Base-by-base conservation (phyloP, 805 yeast species). In the Teunomyces aglyptinius region DNA sequence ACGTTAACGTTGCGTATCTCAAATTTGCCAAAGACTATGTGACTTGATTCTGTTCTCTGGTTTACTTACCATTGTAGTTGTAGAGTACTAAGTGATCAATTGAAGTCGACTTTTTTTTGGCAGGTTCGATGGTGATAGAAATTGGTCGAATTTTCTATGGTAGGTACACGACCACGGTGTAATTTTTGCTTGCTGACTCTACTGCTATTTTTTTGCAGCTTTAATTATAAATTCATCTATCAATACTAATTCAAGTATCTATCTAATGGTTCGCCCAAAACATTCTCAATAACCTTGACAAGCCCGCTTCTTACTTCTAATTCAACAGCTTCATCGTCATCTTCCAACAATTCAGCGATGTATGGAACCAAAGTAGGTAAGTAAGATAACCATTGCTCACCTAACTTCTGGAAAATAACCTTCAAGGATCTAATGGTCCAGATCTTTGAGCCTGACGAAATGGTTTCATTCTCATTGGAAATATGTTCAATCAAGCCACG, bases 361-460 rank as follows among this genome's bases (percentile, higher is more conserved):
- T 89, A 78, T 28, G 99, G 99, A 51, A 94, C 96, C 56, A 94
- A 77, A 61, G 91, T 97, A 19, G 99, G 99, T 57, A 94, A 75
- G 72, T 87, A 77, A 28, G 85, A 73, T 53, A 94, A 77, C 99
- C 98, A 94, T 63, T 84, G 89, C 58, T 94, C 98, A 46, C 98
- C 97, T 57, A 90, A 85, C 72, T 87, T 87, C 54, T 87, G 86
- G 76, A 90, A 94, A 27, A 94, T 81, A 20, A 82, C 75, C 65
- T 88, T 89, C 63, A 94, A 77, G 1, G 88, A 74, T 63, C 85
- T 82, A 45, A 89, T 79, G 20, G 97, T 82, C 92, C 96, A 86
- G 41, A 84, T 78, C 71, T 83, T 84, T 77, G 94, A 81, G 58
- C 84, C 88, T 16, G 77, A 69, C 38, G 85, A 70, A 44, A 87